Percentiles rank a stretch among this genome's conserved stretches.
Evolutionary conservation across 2,329 filamentous ascomycete species (phyloP).

Genomic region (Rhexocercosporidium sp.): DNA sequence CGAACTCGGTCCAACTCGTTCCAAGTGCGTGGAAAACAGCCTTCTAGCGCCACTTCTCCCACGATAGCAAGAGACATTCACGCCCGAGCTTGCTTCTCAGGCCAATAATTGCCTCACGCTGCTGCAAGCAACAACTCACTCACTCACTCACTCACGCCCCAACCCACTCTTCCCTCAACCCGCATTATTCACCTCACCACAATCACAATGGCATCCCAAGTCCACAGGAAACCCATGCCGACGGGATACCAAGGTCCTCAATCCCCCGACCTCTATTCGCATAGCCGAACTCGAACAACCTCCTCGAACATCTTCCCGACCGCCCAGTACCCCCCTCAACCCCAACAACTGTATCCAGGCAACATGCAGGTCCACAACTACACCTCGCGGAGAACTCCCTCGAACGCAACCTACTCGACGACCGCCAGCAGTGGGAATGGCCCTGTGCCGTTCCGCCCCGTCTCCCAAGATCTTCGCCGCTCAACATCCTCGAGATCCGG

Average conservation of each 20-base stretch:
- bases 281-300: conserved; percentile 46
- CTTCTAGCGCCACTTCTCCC: not conserved
- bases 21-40: conserved; percentile 1
- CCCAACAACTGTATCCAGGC: conserved; percentile 38
- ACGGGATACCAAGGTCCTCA: conserved; percentile 33
- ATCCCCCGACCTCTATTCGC: conserved; percentile 29
- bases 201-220: conserved; percentile 39
- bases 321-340: conserved; percentile 32
- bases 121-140: not conserved
- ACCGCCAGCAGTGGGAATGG: conserved; percentile 58
- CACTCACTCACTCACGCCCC: too few relatives aligned
- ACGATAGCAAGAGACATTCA: not conserved
- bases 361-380: conserved; percentile 40
- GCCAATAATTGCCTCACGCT: conserved; percentile 11
- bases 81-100: not conserved
- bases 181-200: not conserved
- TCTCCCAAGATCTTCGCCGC: conserved; percentile 70
- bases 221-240: conserved; percentile 40
- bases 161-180: not conserved
- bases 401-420: conserved; percentile 73
- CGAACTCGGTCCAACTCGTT: not conserved
- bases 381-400: conserved; percentile 63
- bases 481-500: conserved; percentile 83
- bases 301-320: conserved; percentile 42
- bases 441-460: conserved; percentile 56